Percentiles rank a stretch among this genome's conserved stretches.
phyloP scores from a whole-genome alignment of 495 filamentous ascomycete genomes.

The Bryoglossum gracile region DNA sequence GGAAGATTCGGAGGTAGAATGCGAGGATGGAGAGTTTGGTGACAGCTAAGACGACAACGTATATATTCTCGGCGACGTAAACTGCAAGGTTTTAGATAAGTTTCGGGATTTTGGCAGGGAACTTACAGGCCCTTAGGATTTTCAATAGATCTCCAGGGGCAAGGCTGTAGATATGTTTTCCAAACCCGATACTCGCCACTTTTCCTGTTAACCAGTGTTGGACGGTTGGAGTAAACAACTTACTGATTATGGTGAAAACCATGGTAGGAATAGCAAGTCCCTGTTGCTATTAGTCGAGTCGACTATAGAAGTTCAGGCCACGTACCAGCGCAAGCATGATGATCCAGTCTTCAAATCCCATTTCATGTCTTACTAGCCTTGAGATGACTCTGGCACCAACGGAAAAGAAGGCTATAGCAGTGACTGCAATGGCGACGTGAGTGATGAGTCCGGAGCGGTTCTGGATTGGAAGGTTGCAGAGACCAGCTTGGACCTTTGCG shows the following conservation, averaged over 20 bases:
- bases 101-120: not conserved
- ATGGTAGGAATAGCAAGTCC: not conserved
- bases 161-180: slow-evolving; percentile 12
- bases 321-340: slow-evolving; percentile 2
- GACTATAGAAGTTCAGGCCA: too few relatives aligned
- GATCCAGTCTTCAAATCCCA: slow-evolving; percentile 6
- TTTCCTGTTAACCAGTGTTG: not conserved
- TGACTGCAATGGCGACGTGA: not conserved
- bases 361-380: not conserved
- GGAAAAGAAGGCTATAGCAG: not conserved
- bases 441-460: not conserved
- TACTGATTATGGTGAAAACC: slow-evolving; percentile 5
- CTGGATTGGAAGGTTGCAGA: not conserved
- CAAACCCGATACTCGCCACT: slow-evolving; percentile 13
- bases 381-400: not conserved
- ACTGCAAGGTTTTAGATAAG: slow-evolving; percentile 24
- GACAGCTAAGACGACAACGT: slow-evolving; percentile 34
- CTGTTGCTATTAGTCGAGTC: slow-evolving; percentile 4
- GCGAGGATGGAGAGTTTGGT: slow-evolving; percentile 44
- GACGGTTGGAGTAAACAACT: not conserved
- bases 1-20: slow-evolving; percentile 47
- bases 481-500: slow-evolving; percentile 8
- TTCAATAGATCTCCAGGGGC: slow-evolving; percentile 7
- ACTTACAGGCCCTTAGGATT: slow-evolving; percentile 9
- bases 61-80: slow-evolving; percentile 33